Conservation (phyloP, 768 basidiomycete genomes). For the Trichaptum fuscoviolaceum region DNA sequence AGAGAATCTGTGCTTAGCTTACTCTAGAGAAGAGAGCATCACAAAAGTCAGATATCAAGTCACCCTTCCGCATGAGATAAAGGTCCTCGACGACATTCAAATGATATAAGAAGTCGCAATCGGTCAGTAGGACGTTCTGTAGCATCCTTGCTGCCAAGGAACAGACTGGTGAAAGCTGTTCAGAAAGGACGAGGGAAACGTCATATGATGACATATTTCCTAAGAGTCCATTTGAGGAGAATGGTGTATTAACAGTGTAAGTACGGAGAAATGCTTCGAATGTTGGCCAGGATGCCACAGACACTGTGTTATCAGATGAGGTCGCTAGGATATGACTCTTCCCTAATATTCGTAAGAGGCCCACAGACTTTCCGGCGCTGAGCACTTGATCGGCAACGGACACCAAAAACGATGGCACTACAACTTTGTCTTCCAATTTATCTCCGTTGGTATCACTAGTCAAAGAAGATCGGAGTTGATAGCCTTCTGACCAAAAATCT, state of each 20-base stretch:
- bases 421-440: conserved; percentile 20
- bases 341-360: conserved; percentile 61
- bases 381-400: conserved; percentile 56
- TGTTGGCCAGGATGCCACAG: background rate
- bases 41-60: conserved; percentile 67
- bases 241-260: background rate
- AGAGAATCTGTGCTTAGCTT: conserved; percentile 10
- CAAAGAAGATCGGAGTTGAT: conserved; percentile 41
- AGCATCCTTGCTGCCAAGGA: conserved; percentile 45
- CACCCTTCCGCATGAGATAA: conserved; percentile 74
- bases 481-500: conserved; percentile 78
- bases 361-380: conserved; percentile 70
- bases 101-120: conserved; percentile 52
- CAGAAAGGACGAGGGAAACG: conserved; percentile 25
- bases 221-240: background rate
- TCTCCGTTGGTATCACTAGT: conserved; percentile 19
- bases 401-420: conserved; percentile 56
- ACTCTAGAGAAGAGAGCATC: conserved; percentile 76
- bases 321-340: conserved; percentile 7
- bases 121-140: conserved; percentile 54
- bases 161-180: conserved; percentile 56
- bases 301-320: background rate
- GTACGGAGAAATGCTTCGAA: background rate
- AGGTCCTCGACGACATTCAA: conserved; percentile 60
- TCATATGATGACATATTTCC: conserved; percentile 5